A percentile compares a stretch with the other conserved stretches of the same genome.
Conservation (phyloP, 192 early-diverging fungal genomes). For the Coemansia sp. region DNA sequence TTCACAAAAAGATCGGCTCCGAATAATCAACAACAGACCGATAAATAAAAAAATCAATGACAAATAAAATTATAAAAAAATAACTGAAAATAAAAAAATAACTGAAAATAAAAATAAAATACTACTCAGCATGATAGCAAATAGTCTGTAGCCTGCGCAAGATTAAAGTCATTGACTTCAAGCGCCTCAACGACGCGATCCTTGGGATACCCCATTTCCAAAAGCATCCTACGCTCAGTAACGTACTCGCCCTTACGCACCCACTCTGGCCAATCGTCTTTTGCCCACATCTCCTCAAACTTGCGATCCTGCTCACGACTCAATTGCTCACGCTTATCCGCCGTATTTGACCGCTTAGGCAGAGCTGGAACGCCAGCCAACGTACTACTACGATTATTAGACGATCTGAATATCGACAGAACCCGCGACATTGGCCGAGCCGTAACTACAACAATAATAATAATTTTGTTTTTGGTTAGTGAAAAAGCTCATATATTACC, state of each 20-base stretch:
- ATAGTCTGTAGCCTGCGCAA: slow-evolving; percentile 56
- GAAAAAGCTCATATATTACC: slow-evolving; percentile 2
- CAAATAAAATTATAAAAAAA: neutral
- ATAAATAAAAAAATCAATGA: neutral
- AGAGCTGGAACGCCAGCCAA: slow-evolving; percentile 9
- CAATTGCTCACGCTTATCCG: slow-evolving; percentile 41
- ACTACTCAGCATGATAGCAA: slow-evolving; percentile 38
- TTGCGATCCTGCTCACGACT: slow-evolving; percentile 41
- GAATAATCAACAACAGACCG: neutral
- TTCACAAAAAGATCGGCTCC: neutral
- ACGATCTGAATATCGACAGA: slow-evolving; percentile 53
- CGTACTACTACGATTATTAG: slow-evolving; percentile 17
- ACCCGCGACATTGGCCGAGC: slow-evolving; percentile 57
- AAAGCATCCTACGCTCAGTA: slow-evolving; percentile 43
- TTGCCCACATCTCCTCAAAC: slow-evolving; percentile 54
- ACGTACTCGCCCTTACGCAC: slow-evolving; percentile 45
- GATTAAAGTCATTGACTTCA: slow-evolving; percentile 59
- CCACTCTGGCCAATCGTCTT: slow-evolving; percentile 55
- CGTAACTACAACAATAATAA: slow-evolving; percentile 30
- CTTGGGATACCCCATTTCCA: slow-evolving; percentile 58
- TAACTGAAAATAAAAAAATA: slow-evolving; percentile 4
- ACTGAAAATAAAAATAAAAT: neutral
- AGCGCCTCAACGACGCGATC: slow-evolving; percentile 59
- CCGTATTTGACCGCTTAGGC: slow-evolving; percentile 23
- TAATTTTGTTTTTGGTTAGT: slow-evolving; percentile 9